phyloP scores from a whole-genome alignment of 495 filamentous ascomycete species.

The Tuber aestivum region DNA sequence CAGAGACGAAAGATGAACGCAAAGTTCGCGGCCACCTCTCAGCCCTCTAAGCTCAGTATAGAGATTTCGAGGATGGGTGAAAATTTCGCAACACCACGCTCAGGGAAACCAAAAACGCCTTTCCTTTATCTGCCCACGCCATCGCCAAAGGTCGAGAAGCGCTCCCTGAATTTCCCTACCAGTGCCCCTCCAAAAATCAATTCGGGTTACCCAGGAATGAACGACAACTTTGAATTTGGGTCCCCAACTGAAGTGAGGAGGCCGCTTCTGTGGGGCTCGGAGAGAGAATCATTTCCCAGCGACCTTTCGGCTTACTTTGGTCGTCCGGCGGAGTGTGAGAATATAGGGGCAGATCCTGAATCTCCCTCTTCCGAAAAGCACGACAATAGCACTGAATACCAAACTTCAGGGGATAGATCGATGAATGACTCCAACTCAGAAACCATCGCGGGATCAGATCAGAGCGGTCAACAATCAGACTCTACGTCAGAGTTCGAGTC shows the following conservation, averaged over 20 bases:
- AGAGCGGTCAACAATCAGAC: not conserved
- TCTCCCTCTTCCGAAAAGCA: slow-evolving; percentile 9
- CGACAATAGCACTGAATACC: slow-evolving; percentile 23
- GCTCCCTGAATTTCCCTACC: slow-evolving; percentile 25
- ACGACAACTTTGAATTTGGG: slow-evolving; percentile 8
- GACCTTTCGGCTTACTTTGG: slow-evolving; percentile 38
- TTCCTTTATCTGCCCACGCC: slow-evolving; percentile 40
- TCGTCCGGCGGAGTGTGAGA: slow-evolving; percentile 11
- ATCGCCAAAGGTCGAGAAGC: slow-evolving; percentile 34
- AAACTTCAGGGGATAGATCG: slow-evolving; percentile 31
- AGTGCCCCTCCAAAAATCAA: slow-evolving; percentile 17
- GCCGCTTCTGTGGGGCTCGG: slow-evolving; percentile 22
- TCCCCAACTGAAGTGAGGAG: slow-evolving; percentile 8
- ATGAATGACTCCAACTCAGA: not conserved
- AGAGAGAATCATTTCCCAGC: slow-evolving; percentile 15
- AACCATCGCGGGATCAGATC: not conserved
- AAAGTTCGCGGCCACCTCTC: slow-evolving; percentile 19
- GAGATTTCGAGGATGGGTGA: slow-evolving; percentile 20
- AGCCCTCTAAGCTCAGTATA: slow-evolving; percentile 23
- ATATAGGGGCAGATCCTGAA: not conserved
- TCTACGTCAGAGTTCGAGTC: slow-evolving; percentile 35
- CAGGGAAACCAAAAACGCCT: slow-evolving; percentile 31
- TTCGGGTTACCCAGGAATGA: not conserved
- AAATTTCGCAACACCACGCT: slow-evolving; percentile 10
- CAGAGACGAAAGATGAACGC: slow-evolving; percentile 11